These are phyloP conservation scores for Apiotrichum porosum DNA, from an alignment of 1,284 basidiomycete species.

Conservation along the genomic window DNA sequence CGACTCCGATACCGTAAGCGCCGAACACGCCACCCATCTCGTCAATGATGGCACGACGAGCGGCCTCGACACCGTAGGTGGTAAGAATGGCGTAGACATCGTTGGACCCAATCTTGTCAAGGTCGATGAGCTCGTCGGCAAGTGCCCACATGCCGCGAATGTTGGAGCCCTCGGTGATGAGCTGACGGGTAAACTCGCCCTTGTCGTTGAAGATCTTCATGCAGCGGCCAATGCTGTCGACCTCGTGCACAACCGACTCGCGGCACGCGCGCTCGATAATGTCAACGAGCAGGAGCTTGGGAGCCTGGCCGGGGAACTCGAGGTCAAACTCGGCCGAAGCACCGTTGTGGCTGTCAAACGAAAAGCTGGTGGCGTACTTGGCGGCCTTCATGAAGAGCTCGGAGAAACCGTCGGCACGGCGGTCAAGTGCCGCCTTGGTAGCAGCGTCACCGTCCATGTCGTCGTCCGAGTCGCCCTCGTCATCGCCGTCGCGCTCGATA, in stretches of 20 bases:
- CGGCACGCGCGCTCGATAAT: conserved; percentile 81
- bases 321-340: conserved; percentile 71
- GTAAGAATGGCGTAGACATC: conserved; percentile 89
- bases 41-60: conserved; percentile 74
- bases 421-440: conserved; percentile 51
- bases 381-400: conserved; percentile 52
- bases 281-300: conserved; percentile 86
- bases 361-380: conserved; percentile 60
- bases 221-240: conserved; percentile 70
- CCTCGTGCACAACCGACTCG: conserved; percentile 78
- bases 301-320: conserved; percentile 60
- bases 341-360: conserved; percentile 60
- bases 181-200: conserved; percentile 45
- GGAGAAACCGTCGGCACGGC: conserved; percentile 46
- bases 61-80: conserved; percentile 97
- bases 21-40: conserved; percentile 91
- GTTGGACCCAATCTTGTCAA: conserved; percentile 84
- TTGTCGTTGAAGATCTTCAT: conserved; percentile 50
- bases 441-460: conserved; percentile 49
- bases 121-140: conserved; percentile 71
- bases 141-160: conserved; percentile 87
- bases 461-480: conserved; percentile 45
- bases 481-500: conserved; percentile 56
- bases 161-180: conserved; percentile 74
- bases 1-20: conserved; percentile 96